Evolutionary conservation across 805 yeast genomes (phyloP), one percentile per base, ranked within the genome.

Genomic region (Suhomyces canberraensis): DNA sequence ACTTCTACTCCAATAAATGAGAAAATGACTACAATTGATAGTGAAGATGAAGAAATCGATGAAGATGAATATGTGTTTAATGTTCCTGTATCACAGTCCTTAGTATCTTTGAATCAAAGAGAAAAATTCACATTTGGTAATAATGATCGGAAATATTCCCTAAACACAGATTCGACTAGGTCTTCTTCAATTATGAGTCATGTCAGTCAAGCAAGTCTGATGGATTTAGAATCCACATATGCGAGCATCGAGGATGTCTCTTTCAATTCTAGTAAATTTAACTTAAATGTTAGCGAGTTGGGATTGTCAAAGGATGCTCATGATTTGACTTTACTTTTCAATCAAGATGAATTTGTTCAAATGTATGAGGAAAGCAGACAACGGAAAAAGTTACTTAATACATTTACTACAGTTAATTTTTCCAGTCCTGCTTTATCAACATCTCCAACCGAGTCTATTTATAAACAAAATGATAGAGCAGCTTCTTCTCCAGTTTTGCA

Each of bases 1-100:
- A 15, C 16, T 11, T 13, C 22, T 8, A 11, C 18, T 15, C 6
- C 29, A 18, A 11, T 9, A 13, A n/a, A 7, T 8, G 7, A 6
- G 18, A 16, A 28, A 15, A 15, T 28, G 31, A 9, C 17, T 4
- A 26, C 22, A 8, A 35, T 35, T 4, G 38, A 35, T 18, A 29
- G 33, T 15, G 36, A 33, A 21, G 45, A 41, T 24, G 45, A 41
- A n/a, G 45, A 41, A 78, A 75, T 40, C 74, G 76, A 39, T 58
- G 76, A 70, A 29, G 73, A 73, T 37, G 58, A 71, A 16, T 65
- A 73, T 16, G 73, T 81, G 40, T 81, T 65, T 58, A 81, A 82
- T 47, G 84, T 82, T 14, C 89, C 89, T 3, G 58, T 78, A 35
- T 70, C 84, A 0, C 80, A 77, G 32, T 72, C 83, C 0, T 56